A percentile compares a stretch with the other conserved stretches of the same genome.
phyloP scores from a whole-genome alignment of 768 basidiomycete species.

The Trametes maxima region DNA sequence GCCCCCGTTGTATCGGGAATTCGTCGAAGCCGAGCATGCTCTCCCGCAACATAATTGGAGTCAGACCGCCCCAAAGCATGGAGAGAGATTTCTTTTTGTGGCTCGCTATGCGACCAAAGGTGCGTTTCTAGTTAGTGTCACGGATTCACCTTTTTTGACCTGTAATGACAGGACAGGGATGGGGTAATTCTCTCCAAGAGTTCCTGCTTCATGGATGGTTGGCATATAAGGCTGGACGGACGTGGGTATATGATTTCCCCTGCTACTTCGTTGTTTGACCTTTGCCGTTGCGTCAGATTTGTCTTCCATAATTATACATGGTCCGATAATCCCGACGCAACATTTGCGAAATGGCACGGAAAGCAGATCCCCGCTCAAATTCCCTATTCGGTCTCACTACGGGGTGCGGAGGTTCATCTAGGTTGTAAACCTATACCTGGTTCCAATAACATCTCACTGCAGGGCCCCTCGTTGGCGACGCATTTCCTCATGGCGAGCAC shows the following conservation, averaged over 20 bases:
- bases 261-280: neutral
- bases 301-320: neutral
- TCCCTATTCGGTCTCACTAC: neutral
- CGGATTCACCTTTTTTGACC: too few relatives aligned
- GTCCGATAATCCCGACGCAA: neutral
- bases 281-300: neutral
- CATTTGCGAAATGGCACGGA: neutral
- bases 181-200: too few relatives aligned
- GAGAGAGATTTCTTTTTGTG: too few relatives aligned
- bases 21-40: too few relatives aligned
- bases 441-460: neutral
- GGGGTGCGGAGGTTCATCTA: neutral
- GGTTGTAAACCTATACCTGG: neutral
- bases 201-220: too few relatives aligned
- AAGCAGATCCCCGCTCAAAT: neutral
- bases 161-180: too few relatives aligned
- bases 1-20: too few relatives aligned
- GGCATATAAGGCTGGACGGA: too few relatives aligned
- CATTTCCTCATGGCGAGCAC: neutral
- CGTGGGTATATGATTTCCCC: neutral
- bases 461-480: neutral
- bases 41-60: too few relatives aligned
- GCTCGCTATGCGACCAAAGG: too few relatives aligned
- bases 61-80: too few relatives aligned
- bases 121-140: too few relatives aligned